A percentile compares a stretch with the other conserved stretches of the same genome.
Evolutionary conservation across 139 green algal genomes (phyloP).

Genomic region (Volvox africanus): DNA sequence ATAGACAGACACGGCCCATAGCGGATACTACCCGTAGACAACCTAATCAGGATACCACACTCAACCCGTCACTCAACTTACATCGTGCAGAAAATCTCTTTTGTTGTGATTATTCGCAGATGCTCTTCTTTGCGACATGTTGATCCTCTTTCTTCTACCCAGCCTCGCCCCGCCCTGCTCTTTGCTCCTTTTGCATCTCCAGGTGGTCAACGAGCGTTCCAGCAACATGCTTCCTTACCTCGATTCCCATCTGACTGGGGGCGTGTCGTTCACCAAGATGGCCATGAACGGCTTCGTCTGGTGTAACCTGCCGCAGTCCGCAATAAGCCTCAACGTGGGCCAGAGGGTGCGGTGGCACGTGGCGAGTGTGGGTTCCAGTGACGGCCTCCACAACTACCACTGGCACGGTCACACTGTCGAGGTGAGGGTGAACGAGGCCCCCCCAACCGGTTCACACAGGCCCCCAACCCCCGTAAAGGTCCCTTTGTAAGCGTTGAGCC

Average conservation of each 20-base stretch:
- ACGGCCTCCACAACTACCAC: slow-evolving; percentile 70
- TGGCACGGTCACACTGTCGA: slow-evolving; percentile 69
- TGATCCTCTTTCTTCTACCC: no score
- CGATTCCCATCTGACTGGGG: background rate
- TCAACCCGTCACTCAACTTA: no score
- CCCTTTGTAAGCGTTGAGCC: no score
- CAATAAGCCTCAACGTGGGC: slow-evolving; percentile 29
- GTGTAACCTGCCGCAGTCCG: slow-evolving; percentile 28
- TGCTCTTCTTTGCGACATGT: no score
- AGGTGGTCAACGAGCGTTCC: background rate
- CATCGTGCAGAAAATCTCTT: no score
- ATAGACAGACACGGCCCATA: no score
- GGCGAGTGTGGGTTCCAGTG: slow-evolving; percentile 61
- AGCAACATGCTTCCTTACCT: background rate
- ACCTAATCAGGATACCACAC: no score
- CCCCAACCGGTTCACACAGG: no score
- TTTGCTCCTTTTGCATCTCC: background rate
- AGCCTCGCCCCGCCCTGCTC: no score
- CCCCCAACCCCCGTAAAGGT: no score
- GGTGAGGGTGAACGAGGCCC: slow-evolving; percentile 7
- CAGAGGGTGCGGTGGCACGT: slow-evolving; percentile 73
- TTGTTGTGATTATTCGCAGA: no score
- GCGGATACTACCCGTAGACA: no score
- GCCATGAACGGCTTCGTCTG: slow-evolving; percentile 58
- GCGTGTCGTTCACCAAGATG: slow-evolving; percentile 42